Evolutionary conservation across 129 eudicot species (phyloP).

Genomic region (Gnaphalium uliginosum): DNA sequence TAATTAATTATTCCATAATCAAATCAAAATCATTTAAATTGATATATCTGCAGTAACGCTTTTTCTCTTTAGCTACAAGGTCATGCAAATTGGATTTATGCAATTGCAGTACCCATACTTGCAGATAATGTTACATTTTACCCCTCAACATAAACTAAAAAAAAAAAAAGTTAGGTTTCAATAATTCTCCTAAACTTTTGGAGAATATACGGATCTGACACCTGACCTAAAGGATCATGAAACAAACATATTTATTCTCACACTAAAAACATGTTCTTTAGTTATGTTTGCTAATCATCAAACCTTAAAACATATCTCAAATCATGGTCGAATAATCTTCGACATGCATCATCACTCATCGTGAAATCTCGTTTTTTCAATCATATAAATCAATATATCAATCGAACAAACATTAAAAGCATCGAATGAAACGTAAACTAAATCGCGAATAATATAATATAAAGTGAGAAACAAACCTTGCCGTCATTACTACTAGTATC

Average conservation of each 20-base stretch:
- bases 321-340: too few relatives aligned
- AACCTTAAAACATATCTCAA: not conserved
- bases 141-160: not conserved
- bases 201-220: constrained; percentile 38
- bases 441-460: not conserved
- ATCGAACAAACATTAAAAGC: not conserved
- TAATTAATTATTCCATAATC: not conserved
- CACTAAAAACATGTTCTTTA: not conserved
- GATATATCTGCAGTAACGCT: not conserved
- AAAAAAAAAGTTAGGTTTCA: not conserved
- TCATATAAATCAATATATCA: not conserved
- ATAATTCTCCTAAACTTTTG: constrained; percentile 27
- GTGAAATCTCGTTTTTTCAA: constrained; percentile 14
- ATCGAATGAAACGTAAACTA: not conserved
- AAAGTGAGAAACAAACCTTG: constrained; percentile 27
- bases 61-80: not conserved
- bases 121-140: not conserved
- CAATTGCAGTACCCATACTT: constrained; percentile 12
- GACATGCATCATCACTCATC: not conserved
- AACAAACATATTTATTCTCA: not conserved
- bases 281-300: not conserved
- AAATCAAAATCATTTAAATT: not conserved
- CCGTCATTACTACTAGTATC: constrained; percentile 18
- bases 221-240: constrained; percentile 18
- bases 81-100: constrained; percentile 3